Base-by-base conservation (phyloP, 1,284 basidiomycete species). In the Lentinula novae-zelandiae region DNA sequence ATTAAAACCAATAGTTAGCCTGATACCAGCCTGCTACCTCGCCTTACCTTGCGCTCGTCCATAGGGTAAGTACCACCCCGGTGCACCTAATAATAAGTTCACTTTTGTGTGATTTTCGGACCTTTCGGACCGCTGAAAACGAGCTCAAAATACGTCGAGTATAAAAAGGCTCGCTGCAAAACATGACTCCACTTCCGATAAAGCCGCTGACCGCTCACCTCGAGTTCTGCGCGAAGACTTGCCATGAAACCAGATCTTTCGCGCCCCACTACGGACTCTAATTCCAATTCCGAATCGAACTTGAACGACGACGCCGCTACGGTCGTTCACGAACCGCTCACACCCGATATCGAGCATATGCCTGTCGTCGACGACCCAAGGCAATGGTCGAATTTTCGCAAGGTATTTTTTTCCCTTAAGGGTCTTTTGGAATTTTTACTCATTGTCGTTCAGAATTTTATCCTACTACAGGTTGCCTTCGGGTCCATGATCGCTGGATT, bases 291-390 rank as follows among this genome's bases (percentile, higher is more conserved):
- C 40, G 44, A 31, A 48, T 38, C 48, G 17, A 53, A 20, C 20
- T n/a, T 34, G 27, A 22, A 52, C 34, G 60, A 60, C 22, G 55
- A 31, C 38, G 57, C 60, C 9, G 60, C 63, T 9, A 55, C 60
- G 27, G 31, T 60, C 38, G 53, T 56, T 34, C 46, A 49, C 22
- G 53, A 60, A 34, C 12, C 12, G 6, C 33, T 22, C 9, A 60
- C 59, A 36, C 42, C 71, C 34, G 76, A 78, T 62, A 76, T 78
- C 58, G 75, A 78, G 60, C 76, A 79, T 66, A 69, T 72, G 58
- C 76, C 80, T 12, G 92, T 95, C 2, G 72, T 78, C 8, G 83
- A 95, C 67, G 93, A 95, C 73, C 93, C 93, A 8, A 78, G 91
- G 51, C 69, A 79, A 64, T 96, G 93, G 93, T 83, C 83, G 1